phyloP scores from a whole-genome alignment of 257 asterid species.

The Linaria vulgaris region DNA sequence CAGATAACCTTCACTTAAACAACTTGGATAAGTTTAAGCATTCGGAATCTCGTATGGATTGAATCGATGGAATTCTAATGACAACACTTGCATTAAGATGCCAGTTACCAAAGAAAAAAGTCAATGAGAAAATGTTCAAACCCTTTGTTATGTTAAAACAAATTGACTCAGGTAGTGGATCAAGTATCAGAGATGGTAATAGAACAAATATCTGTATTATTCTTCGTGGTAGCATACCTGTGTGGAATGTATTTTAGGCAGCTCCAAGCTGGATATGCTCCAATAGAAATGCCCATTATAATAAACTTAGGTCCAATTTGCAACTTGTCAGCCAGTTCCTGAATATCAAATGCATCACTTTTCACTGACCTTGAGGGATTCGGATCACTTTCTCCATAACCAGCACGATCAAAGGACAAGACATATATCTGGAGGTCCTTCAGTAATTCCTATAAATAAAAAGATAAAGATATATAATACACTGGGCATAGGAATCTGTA shows the following conservation, averaged over 20 bases:
- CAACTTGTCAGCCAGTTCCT: constrained; percentile 79
- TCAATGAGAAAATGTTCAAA: too few species aligned
- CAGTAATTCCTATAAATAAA: constrained; percentile 51
- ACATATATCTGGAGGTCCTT: constrained; percentile 64
- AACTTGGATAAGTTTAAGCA: constrained; percentile 3
- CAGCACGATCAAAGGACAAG: constrained; percentile 77
- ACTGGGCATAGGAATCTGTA: background rate
- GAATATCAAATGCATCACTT: constrained; percentile 82
- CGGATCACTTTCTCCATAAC: constrained; percentile 94
- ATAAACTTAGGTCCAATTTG: constrained; percentile 67
- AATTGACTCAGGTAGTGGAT: background rate
- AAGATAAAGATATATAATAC: background rate
- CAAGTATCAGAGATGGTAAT: background rate
- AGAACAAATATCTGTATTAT: background rate
- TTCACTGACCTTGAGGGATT: constrained; percentile 69
- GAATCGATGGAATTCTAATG: background rate
- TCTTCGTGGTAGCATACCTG: constrained; percentile 38
- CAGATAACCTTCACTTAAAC: constrained; percentile 50
- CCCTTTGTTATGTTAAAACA: background rate
- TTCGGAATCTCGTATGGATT: background rate
- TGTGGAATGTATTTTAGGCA: constrained; percentile 73
- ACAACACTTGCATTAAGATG: background rate
- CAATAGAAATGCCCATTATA: constrained; percentile 75
- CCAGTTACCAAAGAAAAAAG: too few species aligned
- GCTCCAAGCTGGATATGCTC: constrained; percentile 79